Evolutionary conservation across 2,329 filamentous ascomycete genomes (phyloP), one percentile per base, ranked within the genome.

Genomic region (Cylindrodendrum hubeiense): DNA sequence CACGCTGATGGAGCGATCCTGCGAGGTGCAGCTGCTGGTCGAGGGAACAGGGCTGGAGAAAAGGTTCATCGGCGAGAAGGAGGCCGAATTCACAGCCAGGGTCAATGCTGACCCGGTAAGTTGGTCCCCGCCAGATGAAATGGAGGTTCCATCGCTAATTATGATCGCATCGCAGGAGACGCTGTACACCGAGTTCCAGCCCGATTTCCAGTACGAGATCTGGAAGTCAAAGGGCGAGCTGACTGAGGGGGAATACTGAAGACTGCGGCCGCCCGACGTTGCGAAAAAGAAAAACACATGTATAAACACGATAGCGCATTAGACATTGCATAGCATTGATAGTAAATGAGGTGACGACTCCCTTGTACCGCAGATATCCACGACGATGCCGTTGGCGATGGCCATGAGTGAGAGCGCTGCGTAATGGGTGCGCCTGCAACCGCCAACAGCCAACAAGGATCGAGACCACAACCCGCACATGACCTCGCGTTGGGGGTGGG

Each of bases 51-150:
- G 74, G 0, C 47, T 76, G 7, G 64, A 71, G 6, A 79, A 75
- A 64, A 67, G 67, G 8, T 34, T 65, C 10, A 77, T 82, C 13
- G 71, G 71, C 5, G 77, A 82, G 39, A 79, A 82, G 49, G 79
- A 79, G 67, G 81, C 81, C 3, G 74, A 76, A 46, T 80, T 79
- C 68, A 82, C 80, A 24, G 78, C 76, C 67, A 72, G 73, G 41
- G 71, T 76, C 6, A 76, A 77, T 39, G 71, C 74, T 8, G 74
- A 77, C 21, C 73, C 76, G 7, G 76, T 77, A 57, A 63, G 70
- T 67, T 21, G 15, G 1, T 21, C 22, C 0, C 6, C 0, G 9
- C 2, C 2, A 9, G 2, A 15, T 21, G 17, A 3, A 0, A 15
- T 17, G 4, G 9, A 5, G 5, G 1, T 10, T 3, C 9, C 3